These are phyloP conservation scores for Candida smagusa DNA, from an alignment of 1,139 yeast species.

Conservation along the genomic window DNA sequence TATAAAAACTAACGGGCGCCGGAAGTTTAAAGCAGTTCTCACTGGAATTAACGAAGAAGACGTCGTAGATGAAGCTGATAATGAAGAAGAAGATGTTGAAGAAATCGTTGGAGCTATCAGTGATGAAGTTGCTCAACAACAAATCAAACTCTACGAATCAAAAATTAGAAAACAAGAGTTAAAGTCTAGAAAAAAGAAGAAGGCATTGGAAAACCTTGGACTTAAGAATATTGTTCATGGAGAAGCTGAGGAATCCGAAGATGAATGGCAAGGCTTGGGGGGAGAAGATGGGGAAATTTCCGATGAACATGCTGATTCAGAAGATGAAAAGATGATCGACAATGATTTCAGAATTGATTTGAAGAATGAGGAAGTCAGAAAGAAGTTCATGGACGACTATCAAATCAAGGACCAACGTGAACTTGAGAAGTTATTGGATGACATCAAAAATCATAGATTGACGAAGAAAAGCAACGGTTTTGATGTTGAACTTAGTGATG, in stretches of 20 bases:
- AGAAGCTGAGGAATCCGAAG: constrained; percentile 96
- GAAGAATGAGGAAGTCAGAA: constrained; percentile 58
- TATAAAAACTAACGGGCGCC: constrained; percentile 1
- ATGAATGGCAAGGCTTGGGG: constrained; percentile 91
- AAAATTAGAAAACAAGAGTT: constrained; percentile 39
- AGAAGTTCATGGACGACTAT: constrained; percentile 64
- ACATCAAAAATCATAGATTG: constrained; percentile 78
- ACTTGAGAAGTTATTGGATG: constrained; percentile 74
- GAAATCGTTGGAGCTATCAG: constrained; percentile 21
- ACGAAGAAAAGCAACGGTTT: constrained; percentile 59
- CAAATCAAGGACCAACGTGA: constrained; percentile 65
- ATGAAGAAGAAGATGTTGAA: constrained; percentile 16
- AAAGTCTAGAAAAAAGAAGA: constrained; percentile 36
- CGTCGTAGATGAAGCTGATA: constrained; percentile 14
- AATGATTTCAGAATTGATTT: constrained; percentile 60
- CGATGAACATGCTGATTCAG: constrained; percentile 62
- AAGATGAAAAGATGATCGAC: constrained; percentile 80
- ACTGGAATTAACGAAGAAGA: constrained; percentile 3
- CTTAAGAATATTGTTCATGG: constrained; percentile 60
- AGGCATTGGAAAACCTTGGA: constrained; percentile 51
- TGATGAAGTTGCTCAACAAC: constrained; percentile 26
- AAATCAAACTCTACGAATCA: constrained; percentile 35
- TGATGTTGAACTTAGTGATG: constrained; percentile 65
- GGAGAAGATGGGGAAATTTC: constrained; percentile 74
- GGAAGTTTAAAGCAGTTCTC: not conserved